phyloP scores from a whole-genome alignment of 495 filamentous ascomycete genomes.

The Parathielavia hyrcaniae region DNA sequence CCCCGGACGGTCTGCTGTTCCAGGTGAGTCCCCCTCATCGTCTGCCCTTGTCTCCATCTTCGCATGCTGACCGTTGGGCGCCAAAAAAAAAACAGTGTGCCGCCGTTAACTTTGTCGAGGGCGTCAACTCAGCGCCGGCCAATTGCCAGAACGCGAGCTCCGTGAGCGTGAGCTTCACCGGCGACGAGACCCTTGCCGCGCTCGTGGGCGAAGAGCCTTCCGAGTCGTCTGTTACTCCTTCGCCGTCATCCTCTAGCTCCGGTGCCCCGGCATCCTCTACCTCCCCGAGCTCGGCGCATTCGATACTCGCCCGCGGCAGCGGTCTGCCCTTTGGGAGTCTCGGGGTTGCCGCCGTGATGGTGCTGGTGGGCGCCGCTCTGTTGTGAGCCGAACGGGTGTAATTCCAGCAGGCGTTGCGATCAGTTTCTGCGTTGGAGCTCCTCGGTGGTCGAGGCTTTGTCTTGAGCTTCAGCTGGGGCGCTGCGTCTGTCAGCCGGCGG shows the following conservation, averaged over 20 bases:
- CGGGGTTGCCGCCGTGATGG: constrained; percentile 2
- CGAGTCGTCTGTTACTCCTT: background rate
- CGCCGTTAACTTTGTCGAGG: constrained; percentile 46
- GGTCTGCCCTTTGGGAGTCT: constrained; percentile 16
- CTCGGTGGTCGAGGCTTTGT: no score
- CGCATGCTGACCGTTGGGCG: constrained; percentile 6
- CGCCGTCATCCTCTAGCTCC: background rate
- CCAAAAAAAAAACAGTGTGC: constrained; percentile 38
- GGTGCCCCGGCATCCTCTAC: constrained; percentile 20
- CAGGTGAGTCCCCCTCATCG: constrained; percentile 35
- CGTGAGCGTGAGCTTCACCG: constrained; percentile 32
- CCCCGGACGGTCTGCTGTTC: constrained; percentile 45
- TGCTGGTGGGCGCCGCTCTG: constrained; percentile 18
- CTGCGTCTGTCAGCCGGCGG: no score
- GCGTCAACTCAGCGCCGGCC: constrained; percentile 22
- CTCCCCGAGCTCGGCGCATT: constrained; percentile 15
- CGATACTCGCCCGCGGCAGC: constrained; percentile 3
- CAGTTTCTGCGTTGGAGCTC: background rate
- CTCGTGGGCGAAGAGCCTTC: constrained; percentile 21
- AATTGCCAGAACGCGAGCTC: constrained; percentile 42
- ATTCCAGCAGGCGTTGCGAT: background rate
- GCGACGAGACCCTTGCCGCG: constrained; percentile 32
- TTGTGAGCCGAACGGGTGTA: background rate
- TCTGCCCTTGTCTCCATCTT: background rate
- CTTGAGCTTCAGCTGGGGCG: no score